Evolutionary conservation across 2,329 filamentous ascomycete species (phyloP).

Genomic region (Chaetomium sp.): DNA sequence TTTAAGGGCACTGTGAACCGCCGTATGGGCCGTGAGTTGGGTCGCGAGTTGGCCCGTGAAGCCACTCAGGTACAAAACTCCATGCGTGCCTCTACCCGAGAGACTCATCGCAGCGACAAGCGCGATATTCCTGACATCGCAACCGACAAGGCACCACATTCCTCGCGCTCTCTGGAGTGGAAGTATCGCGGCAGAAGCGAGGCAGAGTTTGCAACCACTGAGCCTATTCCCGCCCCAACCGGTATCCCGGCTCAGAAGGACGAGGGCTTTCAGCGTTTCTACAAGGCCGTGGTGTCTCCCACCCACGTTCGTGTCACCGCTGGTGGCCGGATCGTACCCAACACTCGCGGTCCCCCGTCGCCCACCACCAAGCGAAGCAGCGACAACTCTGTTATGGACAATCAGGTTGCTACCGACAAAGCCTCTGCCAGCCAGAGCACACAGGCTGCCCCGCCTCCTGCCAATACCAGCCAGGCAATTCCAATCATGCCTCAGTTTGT

Average conservation of each 20-base stretch:
- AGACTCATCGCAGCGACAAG: not conserved
- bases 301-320: conserved; percentile 62
- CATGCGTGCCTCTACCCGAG: conserved; percentile 9
- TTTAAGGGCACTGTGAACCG: conserved; percentile 32
- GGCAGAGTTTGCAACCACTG: conserved; percentile 36
- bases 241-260: conserved; percentile 49
- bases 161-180: conserved; percentile 29
- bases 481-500: conserved; percentile 26
- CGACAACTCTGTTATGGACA: conserved; percentile 31
- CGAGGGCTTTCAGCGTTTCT: conserved; percentile 62
- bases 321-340: conserved; percentile 60
- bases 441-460: not conserved
- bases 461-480: conserved; percentile 15
- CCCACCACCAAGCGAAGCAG: conserved; percentile 46
- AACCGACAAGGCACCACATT: conserved; percentile 5
- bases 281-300: conserved; percentile 61
- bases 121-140: not conserved
- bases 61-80: conserved; percentile 6
- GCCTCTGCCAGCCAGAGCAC: conserved; percentile 11
- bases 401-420: conserved; percentile 18
- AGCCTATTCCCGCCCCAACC: conserved; percentile 48
- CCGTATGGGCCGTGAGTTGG: conserved; percentile 16
- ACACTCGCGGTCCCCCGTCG: conserved; percentile 49
- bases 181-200: conserved; percentile 41
- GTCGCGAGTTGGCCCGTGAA: conserved; percentile 12